Evolutionary conservation across 1,284 basidiomycete species (phyloP), one percentile per base, ranked within the genome.

Genomic region (Apiotrichum brassicae): DNA sequence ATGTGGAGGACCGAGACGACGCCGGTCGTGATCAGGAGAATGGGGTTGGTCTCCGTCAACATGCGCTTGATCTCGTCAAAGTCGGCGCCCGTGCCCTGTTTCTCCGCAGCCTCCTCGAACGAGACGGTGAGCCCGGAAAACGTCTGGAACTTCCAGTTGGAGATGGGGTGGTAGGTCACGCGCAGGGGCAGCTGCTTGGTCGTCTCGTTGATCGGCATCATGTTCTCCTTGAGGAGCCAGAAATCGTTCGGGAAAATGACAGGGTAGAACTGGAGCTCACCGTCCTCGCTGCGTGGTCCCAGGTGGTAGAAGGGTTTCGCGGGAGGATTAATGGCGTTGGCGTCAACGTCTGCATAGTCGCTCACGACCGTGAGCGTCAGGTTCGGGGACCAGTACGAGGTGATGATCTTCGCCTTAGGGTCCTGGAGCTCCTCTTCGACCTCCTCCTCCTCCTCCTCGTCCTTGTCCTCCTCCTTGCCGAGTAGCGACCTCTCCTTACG

Each of bases 211-310:
- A 94, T 80, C 63, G 87, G 84, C 51, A 81, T 70, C 60, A 87
- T 82, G 58, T 90, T 85, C 30, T 85, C 84, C 40, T 83, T 82
- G 32, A 77, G 65, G 14, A 92, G 78, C 91, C 92, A 97, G 73
- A 97, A 97, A 67, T 97, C 91, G 68, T 97, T 97, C 7, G 89
- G 82, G 73, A 87, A 97, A 38, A 97, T 68, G 55, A 92, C 84
- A 1, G 94, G 94, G 62, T 82, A 85, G 77, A 93, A 91, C n/a
- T 8, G 11, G 12, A 24, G 22, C 58, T 77, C 78, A 7, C 76
- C 77, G 12, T 81, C 84, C 6, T 48, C 52, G 4, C 43, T 79
- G 45, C 77, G 65, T 20, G 75, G 76, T 1, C 80, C 78, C 40
- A 85, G 71, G 28, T 84, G 70, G 53, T 81, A 65, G 60, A 64